Base-by-base conservation (phyloP, 2,329 filamentous ascomycete species). In the Microsporum canis region DNA sequence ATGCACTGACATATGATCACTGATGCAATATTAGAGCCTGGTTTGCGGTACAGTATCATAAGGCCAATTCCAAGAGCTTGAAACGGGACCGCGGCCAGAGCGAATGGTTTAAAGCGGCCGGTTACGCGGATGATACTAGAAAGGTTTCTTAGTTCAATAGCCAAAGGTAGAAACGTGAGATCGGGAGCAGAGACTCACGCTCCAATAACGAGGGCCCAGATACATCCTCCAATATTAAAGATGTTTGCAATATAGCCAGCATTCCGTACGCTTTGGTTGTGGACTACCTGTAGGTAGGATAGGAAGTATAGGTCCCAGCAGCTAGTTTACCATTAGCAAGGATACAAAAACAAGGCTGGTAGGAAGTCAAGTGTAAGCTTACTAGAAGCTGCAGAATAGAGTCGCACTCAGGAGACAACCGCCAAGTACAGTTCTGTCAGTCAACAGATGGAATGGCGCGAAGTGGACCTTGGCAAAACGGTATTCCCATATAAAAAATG, bases 401-500 rank as follows among this genome's bases (percentile, higher is more conserved):
- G 72, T 70, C 17, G 75, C 73, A 33, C 76, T 75, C 0, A 82
- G 69, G 5, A 81, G 60, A 62, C 77, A 82, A 1, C 80, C 77
- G 2, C 79, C 79, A 8, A 80, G 60, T 23, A 81, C 75, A 3
- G 78, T 81, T n/a, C 75, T 71, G 61, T 79, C 61, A 72, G 72
- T 27, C 67, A 74, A 45, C 78, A 87, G 65, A 67, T 80, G 34
- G 73, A 77, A 59, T 82, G 85, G 83, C 70, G 86, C 34, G 71
- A 75, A 62, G 66, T 74, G 43, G 81, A 86, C 73, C 0, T 71
- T 75, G 0, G 82, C 78, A 53, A 78, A 72, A 59, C 70, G 81
- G 34, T 66, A 77, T 67, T 86, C 83, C 73, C 78, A 84, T 2
- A 80, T 49, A 3, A 68, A 77, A 62, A 86, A 86, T 7, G 70